A percentile compares a stretch with the other conserved stretches of the same genome.
phyloP scores from a whole-genome alignment of 2,329 filamentous ascomycete species.

The Trichoderma sp. region DNA sequence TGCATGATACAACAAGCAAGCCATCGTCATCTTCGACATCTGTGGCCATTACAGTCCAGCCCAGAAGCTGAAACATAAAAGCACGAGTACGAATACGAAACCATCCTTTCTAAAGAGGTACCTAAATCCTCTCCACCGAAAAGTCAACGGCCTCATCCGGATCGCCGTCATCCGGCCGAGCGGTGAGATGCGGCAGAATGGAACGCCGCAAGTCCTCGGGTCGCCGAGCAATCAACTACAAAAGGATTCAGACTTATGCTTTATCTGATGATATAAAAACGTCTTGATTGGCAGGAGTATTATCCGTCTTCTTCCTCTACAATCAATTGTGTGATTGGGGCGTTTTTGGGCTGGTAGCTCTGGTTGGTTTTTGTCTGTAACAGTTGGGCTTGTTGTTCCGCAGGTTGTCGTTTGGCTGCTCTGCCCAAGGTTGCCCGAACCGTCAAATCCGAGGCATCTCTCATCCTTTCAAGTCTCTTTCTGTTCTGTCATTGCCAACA shows the following conservation, averaged over 20 bases:
- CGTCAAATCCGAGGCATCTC: too few species aligned
- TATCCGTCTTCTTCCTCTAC: background rate
- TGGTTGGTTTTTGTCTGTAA: background rate
- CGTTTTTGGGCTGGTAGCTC: background rate
- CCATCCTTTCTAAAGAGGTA: background rate
- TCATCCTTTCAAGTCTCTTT: too few species aligned
- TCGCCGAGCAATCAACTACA: background rate
- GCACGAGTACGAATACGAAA: slow-evolving; percentile 23
- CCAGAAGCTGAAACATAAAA: background rate
- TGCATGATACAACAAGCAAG: background rate
- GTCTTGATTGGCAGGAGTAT: too few species aligned
- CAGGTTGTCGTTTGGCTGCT: too few species aligned
- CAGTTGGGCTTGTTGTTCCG: too few species aligned
- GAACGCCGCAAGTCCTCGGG: background rate
- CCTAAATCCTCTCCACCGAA: slow-evolving; percentile 2
- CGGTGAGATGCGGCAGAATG: slow-evolving; percentile 38
- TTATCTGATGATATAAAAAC: too few species aligned
- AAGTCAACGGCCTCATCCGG: slow-evolving; percentile 33
- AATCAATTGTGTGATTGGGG: background rate
- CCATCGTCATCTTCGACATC: background rate
- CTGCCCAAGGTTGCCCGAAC: too few species aligned
- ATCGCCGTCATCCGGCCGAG: slow-evolving; percentile 33
- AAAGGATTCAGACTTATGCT: too few species aligned
- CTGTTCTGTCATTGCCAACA: too few species aligned
- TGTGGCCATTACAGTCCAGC: background rate